Evolutionary conservation across 192 early-diverging fungal species (phyloP), one percentile per base, ranked within the genome.

Genomic region (Glomus cerebriforme): DNA sequence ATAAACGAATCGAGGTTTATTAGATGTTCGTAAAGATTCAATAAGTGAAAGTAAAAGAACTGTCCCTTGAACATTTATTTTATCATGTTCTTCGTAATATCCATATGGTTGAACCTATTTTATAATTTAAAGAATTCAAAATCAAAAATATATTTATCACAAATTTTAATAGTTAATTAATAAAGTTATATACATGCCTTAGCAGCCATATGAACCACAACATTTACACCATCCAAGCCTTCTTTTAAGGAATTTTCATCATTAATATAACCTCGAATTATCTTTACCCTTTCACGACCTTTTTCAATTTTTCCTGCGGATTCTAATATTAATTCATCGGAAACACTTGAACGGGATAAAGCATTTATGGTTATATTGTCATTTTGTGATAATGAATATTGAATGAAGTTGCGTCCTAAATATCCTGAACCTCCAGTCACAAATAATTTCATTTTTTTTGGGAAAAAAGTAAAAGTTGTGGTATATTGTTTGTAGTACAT

Each of bases 321-420:
- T 27, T 39, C 22, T 26, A 76, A 64, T 27, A 76, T 76, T 39
- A 26, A 1, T 27, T 76, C 59, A 34, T 76, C 74, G 22, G 74
- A 49, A 60, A 26, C 24, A 24, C 39, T 45, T 29, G 74, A 76
- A n/a, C 59, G 74, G 12, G 74, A 60, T 19, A 76, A 63, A 26
- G 32, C 74, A 43, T 27, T 63, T 26, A 76, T 63, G 13, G 24
- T 34, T n/a, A 63, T 22, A 17, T 63, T 19, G 7, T 60, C 22
- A 26, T 76, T 59, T 60, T 62, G 31, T 13, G 29, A 27, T 5
- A 76, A 34, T 5, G 59, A 31, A 34, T 76, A 76, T 27, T 64
- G 24, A 22, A 76, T 76, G n/a, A 76, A 45, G 22, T 76, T 76
- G n/a, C 74, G 74, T 15, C 74, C 74, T 29, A 76, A 34, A 59